Conservation (phyloP, 306 rosid genomes). For the Medicago truncatula region MtrunA17r5.0-ANR NC_053042.1:35277001-35277500, state of each 20-base stretch:
- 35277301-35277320: slow-evolving; percentile 28
- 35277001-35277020: no score
- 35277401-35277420: no score
- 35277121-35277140: slow-evolving; percentile 2
- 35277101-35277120: slow-evolving; percentile 30
- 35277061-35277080: slow-evolving; percentile 43
- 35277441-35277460: no score
- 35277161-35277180: slow-evolving; percentile 45
- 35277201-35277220: slow-evolving; percentile 1
- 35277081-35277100: slow-evolving; percentile 40
- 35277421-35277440: no score
- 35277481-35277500: no score
- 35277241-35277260: slow-evolving; percentile 2
- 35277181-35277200: slow-evolving; percentile 52
- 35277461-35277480: no score
- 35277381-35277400: background rate
- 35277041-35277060: slow-evolving; percentile 36
- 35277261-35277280: slow-evolving; percentile 32
- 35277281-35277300: slow-evolving; percentile 37
- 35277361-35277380: slow-evolving; percentile 6
- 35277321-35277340: slow-evolving; percentile 47
- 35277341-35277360: slow-evolving; percentile 46
- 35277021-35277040: background rate
- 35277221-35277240: slow-evolving; percentile 40
- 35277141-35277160: background rate